Evolutionary conservation across 441 rosid genomes (phyloP), one percentile per base, ranked within the genome.

Genomic region (Sinapis alba): DNA sequence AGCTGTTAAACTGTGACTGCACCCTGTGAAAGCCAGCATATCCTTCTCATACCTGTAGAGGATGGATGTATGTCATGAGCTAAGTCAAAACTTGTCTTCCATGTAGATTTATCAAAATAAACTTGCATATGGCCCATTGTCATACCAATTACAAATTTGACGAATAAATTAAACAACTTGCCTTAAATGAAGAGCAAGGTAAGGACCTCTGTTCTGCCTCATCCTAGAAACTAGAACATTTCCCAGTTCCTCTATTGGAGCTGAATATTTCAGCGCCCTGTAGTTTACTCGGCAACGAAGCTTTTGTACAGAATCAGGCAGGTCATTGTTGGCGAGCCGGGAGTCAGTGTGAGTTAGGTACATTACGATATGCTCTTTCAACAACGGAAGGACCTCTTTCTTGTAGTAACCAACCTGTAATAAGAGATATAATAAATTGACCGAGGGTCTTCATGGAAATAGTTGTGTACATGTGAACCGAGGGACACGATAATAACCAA

Each of bases 21-120:
- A 94, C 68, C 99, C 97, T 1, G 98, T 92, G 79, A 92, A 94
- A 79, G 98, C 95, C 74, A 94, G 90, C 99, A 92, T 92, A 80
- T 94, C 99, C 78, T 90, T 94, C 84, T 94, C 98, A 68, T 92
- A 92, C 89, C 98, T 94, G 78, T 54, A 34, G 60, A 56, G 26
- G 59, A 72, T 28, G 13, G 68, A 72, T 12, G 20, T 28, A 63
- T 70, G 51, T 13, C 58, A 76, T 11, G 72, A 58, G 41, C 68
- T 57, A 50, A 61, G n/a, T 58, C 34, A 64, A 64, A 36, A 60
- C 60, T 72, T 10, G 65, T 58, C 32, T 26, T 64, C 32, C 67
- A 30, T 18, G 16, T 10, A 69, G 3, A 69, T 68, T 26, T 51
- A 28, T 43, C 6, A 10, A 45, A 13, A 57, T n/a, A 26, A 24